Base-by-base conservation (phyloP, 441 rosid genomes). In the Biscutella auriculata region DNA sequence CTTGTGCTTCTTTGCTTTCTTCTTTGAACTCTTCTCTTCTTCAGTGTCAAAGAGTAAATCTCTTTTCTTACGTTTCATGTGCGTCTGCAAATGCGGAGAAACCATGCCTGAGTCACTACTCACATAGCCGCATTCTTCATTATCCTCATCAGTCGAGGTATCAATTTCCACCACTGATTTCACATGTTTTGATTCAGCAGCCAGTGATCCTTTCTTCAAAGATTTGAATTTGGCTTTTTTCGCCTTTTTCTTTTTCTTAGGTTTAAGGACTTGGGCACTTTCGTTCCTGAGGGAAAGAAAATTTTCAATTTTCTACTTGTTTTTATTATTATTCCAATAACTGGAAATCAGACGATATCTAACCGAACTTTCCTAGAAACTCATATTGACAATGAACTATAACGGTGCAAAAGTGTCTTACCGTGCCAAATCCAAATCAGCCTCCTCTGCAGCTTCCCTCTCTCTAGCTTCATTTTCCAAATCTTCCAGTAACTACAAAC, bases 181-280 rank as follows among this genome's bases (percentile, higher is more conserved):
- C 52, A 71, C 75, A 39, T 67, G 75, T 73, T 77, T 84, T 55
- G 73, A 42, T 62, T 79, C 95, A 68, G 88, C 82, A 79, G 82
- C 63, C 48, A 91, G 69, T 44, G 97, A 78, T 67, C 90, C 95
- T 68, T 86, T 95, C 80, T 86, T 91, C 66, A 90, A 77, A 62
- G 97, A 95, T 69, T 83, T 95, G 69, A 78, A 91, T 75, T 86
- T 95, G 35, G 96, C 79, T 79, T 95, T 95, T 80, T 88, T 95
- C 8, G 77, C 61, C 77, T 84, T 95, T 77, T 91, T 95, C 84
- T 86, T 95, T 65, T 95, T 70, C 81, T 82, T 95, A 2, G 88
- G 72, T 73, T 79, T 91, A 13, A 70, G 52, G 44, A 74, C 68
- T 56, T 74, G 83, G 8, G 75, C 73, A 62, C 37, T 67, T 63